These are phyloP conservation scores for Polygonum maritimum DNA, from an alignment of 148 eudicot genomes.

Conservation along the genomic window DNA sequence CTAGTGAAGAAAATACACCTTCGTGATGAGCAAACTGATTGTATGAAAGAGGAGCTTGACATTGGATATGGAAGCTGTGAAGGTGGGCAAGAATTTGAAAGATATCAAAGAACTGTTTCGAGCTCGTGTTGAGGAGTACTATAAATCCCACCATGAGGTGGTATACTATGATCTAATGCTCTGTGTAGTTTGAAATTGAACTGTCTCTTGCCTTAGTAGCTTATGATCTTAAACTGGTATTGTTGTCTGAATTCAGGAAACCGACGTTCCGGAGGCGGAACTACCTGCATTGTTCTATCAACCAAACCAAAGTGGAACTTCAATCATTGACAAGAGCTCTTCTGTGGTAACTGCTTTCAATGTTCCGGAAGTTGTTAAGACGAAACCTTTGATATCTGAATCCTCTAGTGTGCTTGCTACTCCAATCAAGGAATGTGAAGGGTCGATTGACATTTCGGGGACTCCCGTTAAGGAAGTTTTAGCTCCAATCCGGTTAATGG, in stretches of 20 bases:
- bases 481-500: constrained; percentile 50
- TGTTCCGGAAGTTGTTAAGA: constrained; percentile 39
- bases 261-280: constrained; percentile 59
- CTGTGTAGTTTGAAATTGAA: not conserved
- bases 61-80: constrained; percentile 32
- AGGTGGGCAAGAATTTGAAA: constrained; percentile 41
- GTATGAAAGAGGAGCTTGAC: constrained; percentile 77
- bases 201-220: not conserved
- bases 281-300: constrained; percentile 53
- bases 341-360: constrained; percentile 31
- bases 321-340: constrained; percentile 16
- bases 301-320: constrained; percentile 17
- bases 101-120: constrained; percentile 38
- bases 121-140: constrained; percentile 29
- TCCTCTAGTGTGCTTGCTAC: not conserved
- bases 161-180: not conserved
- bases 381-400: not conserved
- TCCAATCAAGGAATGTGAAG: not conserved
- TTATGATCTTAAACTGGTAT: no score
- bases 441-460: constrained; percentile 11
- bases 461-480: constrained; percentile 40
- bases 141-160: constrained; percentile 46
- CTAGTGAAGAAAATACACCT: constrained; percentile 46
- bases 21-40: constrained; percentile 52
- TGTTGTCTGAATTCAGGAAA: constrained; percentile 34